phyloP scores from a whole-genome alignment of 805 yeast genomes.

The Pichia deserticola region DNA sequence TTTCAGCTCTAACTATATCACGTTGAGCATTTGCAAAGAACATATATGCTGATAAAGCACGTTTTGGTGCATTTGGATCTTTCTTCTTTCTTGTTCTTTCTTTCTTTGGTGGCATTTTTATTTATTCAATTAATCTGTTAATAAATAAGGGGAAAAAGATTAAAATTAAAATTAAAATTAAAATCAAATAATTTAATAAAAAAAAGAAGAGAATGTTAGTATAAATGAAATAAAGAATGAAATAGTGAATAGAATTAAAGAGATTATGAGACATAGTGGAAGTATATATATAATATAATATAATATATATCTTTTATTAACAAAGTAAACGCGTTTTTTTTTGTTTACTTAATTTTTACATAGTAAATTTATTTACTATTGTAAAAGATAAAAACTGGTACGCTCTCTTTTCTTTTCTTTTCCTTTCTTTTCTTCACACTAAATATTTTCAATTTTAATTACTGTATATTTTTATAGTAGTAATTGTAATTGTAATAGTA shows the following conservation, averaged over 20 bases:
- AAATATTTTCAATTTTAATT: no score
- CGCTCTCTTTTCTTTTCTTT: background rate
- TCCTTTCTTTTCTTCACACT: no score
- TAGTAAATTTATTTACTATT: no score
- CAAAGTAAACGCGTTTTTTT: background rate
- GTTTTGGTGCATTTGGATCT: constrained; percentile 99
- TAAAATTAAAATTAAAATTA: no score
- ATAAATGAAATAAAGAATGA: background rate
- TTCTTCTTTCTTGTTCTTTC: constrained; percentile 32
- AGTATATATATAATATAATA: no score
- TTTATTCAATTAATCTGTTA: background rate
- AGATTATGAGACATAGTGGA: no score
- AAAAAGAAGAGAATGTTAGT: background rate
- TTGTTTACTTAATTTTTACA: no score
- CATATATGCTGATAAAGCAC: constrained; percentile 97
- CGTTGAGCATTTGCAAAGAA: constrained; percentile 97
- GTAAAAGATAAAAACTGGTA: background rate
- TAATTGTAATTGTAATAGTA: background rate
- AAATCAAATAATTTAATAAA: background rate
- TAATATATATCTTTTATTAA: no score
- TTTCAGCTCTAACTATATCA: constrained; percentile 90
- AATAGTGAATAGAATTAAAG: no score
- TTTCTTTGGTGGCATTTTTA: constrained; percentile 15
- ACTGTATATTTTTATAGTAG: no score
- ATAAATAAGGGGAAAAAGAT: background rate